These are phyloP conservation scores for Mortierella alpina DNA, from an alignment of 192 early-diverging fungal species.

Conservation along the genomic window DNA sequence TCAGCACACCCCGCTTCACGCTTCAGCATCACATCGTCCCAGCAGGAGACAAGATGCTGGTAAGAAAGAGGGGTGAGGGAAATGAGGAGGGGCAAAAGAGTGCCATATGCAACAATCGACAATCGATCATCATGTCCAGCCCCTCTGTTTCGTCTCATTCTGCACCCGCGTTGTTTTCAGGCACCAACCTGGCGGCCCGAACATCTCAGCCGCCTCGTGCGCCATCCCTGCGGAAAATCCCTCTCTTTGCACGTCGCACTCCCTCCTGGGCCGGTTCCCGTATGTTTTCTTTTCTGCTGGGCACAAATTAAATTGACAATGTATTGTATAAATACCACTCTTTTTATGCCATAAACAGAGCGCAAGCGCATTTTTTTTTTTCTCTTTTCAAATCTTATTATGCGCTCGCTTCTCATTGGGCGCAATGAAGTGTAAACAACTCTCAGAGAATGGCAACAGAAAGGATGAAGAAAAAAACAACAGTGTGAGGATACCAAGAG, in stretches of 20 bases:
- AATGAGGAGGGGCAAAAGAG: too few species aligned
- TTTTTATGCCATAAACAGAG: slow-evolving; percentile 21
- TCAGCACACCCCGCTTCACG: too few species aligned
- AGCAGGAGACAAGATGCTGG: too few species aligned
- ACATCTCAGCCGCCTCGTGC: background rate
- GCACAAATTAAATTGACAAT: slow-evolving; percentile 17
- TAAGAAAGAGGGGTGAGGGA: too few species aligned
- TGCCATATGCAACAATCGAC: too few species aligned
- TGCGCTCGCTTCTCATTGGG: slow-evolving; percentile 38
- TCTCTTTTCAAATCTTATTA: slow-evolving; percentile 5
- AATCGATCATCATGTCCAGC: too few species aligned
- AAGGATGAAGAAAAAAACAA: background rate
- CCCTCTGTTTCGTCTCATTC: too few species aligned
- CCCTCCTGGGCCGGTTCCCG: slow-evolving; percentile 35
- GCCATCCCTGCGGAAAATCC: background rate
- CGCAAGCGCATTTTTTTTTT: slow-evolving; percentile 36
- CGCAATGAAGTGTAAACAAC: slow-evolving; percentile 23
- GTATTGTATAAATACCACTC: background rate
- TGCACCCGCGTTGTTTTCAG: too few species aligned
- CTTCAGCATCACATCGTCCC: too few species aligned
- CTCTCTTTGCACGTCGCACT: background rate
- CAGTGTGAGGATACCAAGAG: background rate
- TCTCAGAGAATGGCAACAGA: too few species aligned
- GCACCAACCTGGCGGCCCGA: too few species aligned
- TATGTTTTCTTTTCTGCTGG: slow-evolving; percentile 37